A percentile compares a stretch with the other conserved stretches of the same genome.
phyloP scores from a whole-genome alignment of 768 basidiomycete species.

The Leccinellum albellum region DNA sequence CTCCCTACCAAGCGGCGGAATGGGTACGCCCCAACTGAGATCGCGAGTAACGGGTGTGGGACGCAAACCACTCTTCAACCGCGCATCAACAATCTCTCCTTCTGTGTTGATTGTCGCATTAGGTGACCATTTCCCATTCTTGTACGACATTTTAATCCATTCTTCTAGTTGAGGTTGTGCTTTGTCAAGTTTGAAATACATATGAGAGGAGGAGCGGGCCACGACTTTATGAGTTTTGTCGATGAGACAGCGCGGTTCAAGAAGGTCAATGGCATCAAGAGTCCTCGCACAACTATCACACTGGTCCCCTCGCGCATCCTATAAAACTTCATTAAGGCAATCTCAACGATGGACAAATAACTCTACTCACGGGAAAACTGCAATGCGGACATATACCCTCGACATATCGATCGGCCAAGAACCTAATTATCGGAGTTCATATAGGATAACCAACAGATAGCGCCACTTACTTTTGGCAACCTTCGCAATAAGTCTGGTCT shows the following conservation, averaged over 20 bases:
- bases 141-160: conserved; percentile 81
- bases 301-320: conserved; percentile 98
- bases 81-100: conserved; percentile 84
- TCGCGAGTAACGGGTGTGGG: conserved; percentile 93
- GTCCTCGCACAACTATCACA: conserved; percentile 93
- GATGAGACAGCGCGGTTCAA: conserved; percentile 92
- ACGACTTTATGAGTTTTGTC: conserved; percentile 76
- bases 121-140: conserved; percentile 85
- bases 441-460: neutral
- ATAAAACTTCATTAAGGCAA: neutral
- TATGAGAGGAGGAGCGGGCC: conserved; percentile 78
- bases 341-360: neutral
- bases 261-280: conserved; percentile 86
- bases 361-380: conserved; percentile 61
- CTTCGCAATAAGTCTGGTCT: conserved; percentile 94
- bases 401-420: conserved; percentile 95
- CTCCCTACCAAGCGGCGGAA: conserved; percentile 68
- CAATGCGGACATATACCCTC: conserved; percentile 98
- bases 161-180: conserved; percentile 81
- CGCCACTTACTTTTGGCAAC: conserved; percentile 67
- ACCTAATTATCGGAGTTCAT: conserved; percentile 43
- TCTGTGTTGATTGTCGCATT: conserved; percentile 89
- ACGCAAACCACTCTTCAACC: conserved; percentile 78
- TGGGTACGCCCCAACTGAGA: conserved; percentile 93
- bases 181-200: conserved; percentile 83